phyloP scores from a whole-genome alignment of 2,329 filamentous ascomycete species.

The Chaetoscypha palmicola region DNA sequence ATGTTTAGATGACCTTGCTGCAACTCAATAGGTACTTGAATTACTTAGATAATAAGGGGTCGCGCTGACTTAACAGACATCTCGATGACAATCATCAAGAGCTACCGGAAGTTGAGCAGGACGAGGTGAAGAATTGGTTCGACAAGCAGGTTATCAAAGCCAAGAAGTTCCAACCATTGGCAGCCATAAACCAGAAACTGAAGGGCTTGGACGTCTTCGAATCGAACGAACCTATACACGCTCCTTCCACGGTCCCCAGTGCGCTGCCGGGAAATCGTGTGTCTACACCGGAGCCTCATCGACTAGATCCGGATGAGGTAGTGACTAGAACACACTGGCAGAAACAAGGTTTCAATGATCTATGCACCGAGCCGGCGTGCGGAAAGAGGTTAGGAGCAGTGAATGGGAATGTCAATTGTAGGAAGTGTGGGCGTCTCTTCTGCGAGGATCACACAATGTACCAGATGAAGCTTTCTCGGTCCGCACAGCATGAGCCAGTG shows the following conservation, averaged over 20 bases:
- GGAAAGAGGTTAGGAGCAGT: constrained; percentile 70
- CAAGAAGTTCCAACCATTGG: constrained; percentile 67
- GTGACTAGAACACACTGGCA: constrained; percentile 91
- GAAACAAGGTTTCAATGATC: constrained; percentile 61
- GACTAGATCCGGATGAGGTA: constrained; percentile 74
- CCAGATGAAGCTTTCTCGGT: constrained; percentile 92
- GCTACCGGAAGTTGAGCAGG: constrained; percentile 63
- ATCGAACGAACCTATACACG: constrained; percentile 53
- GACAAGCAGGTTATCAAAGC: constrained; percentile 68
- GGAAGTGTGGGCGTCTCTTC: constrained; percentile 86
- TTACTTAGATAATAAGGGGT: constrained; percentile 24
- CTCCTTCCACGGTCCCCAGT: constrained; percentile 28
- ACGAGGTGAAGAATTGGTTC: constrained; percentile 76
- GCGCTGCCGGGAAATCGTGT: constrained; percentile 32
- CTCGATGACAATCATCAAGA: constrained; percentile 69
- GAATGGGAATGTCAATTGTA: constrained; percentile 84
- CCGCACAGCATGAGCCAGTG: constrained; percentile 82
- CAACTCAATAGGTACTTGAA: constrained; percentile 70
- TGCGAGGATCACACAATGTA: constrained; percentile 99
- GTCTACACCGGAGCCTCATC: constrained; percentile 27
- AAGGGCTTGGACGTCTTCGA: constrained; percentile 71
- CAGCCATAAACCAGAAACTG: constrained; percentile 67
- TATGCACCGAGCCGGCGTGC: constrained; percentile 82
- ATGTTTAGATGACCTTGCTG: constrained; percentile 71
- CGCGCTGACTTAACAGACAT: constrained; percentile 43